Conservation (phyloP, 1,284 basidiomycete genomes). For the Polyporus tsugae region DNA sequence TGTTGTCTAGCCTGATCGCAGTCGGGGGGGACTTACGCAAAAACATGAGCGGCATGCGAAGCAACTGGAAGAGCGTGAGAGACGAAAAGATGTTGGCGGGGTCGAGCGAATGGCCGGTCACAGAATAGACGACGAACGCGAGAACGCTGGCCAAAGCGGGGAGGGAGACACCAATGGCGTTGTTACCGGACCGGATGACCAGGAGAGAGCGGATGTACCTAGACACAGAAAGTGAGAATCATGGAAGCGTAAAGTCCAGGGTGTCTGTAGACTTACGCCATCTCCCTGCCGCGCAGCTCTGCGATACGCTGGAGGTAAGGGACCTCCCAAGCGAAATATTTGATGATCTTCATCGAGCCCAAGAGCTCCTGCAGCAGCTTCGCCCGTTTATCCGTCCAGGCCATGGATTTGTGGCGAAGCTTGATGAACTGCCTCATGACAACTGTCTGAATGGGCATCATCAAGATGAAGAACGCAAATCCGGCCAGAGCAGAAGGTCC, state of each 20-base stretch:
- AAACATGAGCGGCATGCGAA: constrained; percentile 81
- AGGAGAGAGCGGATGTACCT: constrained; percentile 81
- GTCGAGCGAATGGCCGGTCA: constrained; percentile 72
- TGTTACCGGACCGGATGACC: constrained; percentile 76
- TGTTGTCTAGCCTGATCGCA: neutral
- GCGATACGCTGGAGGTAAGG: constrained; percentile 80
- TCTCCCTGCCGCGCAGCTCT: constrained; percentile 78
- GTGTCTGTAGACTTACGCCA: constrained; percentile 52
- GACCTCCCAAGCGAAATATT: constrained; percentile 85
- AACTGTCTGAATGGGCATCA: constrained; percentile 69
- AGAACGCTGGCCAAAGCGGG: constrained; percentile 87
- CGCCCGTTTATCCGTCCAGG: constrained; percentile 90
- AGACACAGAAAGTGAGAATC: neutral
- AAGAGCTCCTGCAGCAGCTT: constrained; percentile 87
- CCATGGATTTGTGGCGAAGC: constrained; percentile 81
- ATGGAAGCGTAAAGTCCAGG: neutral
- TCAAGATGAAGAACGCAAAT: constrained; percentile 80
- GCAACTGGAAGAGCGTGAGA: constrained; percentile 82
- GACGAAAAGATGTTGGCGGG: constrained; percentile 84
- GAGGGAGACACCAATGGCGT: constrained; percentile 72
- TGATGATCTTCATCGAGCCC: constrained; percentile 90
- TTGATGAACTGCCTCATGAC: constrained; percentile 82
- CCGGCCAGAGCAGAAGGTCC: constrained; percentile 87
- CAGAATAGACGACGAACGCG: constrained; percentile 85
- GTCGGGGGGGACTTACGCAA: constrained; percentile 54